Evolutionary conservation across 1,284 basidiomycete species (phyloP).

Genomic region (Papiliotrema terrestris): DNA sequence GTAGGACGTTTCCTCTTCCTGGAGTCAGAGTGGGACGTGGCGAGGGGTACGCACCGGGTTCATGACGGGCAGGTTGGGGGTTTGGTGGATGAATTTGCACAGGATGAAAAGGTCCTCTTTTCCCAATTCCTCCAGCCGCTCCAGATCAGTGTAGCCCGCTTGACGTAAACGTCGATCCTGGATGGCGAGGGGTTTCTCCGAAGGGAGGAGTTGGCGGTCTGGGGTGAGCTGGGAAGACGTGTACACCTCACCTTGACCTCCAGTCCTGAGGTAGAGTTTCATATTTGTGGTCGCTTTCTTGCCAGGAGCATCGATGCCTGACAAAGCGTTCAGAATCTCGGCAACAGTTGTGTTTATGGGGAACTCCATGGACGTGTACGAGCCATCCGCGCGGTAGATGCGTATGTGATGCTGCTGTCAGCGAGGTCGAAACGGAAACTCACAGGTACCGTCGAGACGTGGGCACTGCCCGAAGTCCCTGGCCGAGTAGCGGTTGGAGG

Average conservation of each 20-base stretch:
- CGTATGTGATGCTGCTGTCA: constrained; percentile 55
- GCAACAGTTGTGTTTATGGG: constrained; percentile 65
- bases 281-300: constrained; percentile 61
- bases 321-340: constrained; percentile 62
- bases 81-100: constrained; percentile 73
- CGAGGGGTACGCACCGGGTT: constrained; percentile 54
- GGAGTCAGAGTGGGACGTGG: constrained; percentile 3
- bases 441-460: constrained; percentile 14
- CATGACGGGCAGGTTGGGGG: constrained; percentile 55
- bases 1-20: constrained; percentile 66
- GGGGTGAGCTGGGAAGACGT: too few relatives aligned
- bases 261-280: constrained; percentile 75
- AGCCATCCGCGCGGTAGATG: constrained; percentile 72
- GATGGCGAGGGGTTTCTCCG: constrained; percentile 81
- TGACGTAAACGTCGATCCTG: constrained; percentile 81
- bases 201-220: constrained; percentile 77
- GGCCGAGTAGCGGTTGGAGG: constrained; percentile 24
- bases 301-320: constrained; percentile 33
- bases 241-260: constrained; percentile 72
- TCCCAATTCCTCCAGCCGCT: constrained; percentile 75
- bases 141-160: constrained; percentile 82
- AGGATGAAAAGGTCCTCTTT: constrained; percentile 81
- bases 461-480: constrained; percentile 26
- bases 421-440: constrained; percentile 9
- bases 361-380: constrained; percentile 68